A percentile compares a stretch with the other conserved stretches of the same genome.
phyloP scores from a whole-genome alignment of 1,139 yeast species.

The Wickerhamomyces sp. region DNA sequence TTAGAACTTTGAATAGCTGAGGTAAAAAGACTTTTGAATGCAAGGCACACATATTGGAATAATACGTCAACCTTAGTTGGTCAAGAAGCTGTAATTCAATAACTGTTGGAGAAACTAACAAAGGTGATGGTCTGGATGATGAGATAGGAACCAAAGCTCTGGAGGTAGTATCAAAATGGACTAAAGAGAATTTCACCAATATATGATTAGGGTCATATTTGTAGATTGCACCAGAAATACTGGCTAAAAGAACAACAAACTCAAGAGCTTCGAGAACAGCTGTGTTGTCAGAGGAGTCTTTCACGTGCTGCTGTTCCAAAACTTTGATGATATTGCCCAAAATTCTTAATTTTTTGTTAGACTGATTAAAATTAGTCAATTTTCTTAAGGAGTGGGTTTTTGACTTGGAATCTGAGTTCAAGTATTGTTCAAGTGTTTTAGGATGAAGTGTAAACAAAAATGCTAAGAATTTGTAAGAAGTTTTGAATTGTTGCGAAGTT shows the following conservation, averaged over 20 bases:
- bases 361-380: conserved; percentile 13
- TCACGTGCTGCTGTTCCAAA: conserved; percentile 15
- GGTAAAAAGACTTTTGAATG: conserved; percentile 23
- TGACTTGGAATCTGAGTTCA: conserved; percentile 6
- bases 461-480: conserved; percentile 28
- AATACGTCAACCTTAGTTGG: conserved; percentile 22
- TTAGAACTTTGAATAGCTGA: conserved; percentile 16
- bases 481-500: conserved; percentile 15
- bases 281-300: conserved; percentile 23
- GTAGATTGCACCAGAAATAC: conserved; percentile 41
- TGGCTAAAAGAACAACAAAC: conserved; percentile 28
- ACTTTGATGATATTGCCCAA: conserved; percentile 34
- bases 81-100: conserved; percentile 18
- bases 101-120: conserved; percentile 12
- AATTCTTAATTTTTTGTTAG: conserved; percentile 28
- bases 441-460: conserved; percentile 29
- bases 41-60: conserved; percentile 24
- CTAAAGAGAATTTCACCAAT: conserved; percentile 38
- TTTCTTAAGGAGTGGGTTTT: conserved; percentile 16
- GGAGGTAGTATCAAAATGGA: conserved; percentile 37
- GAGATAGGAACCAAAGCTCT: conserved; percentile 27
- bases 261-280: conserved; percentile 36
- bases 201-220: conserved; percentile 44
- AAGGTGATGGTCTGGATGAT: conserved; percentile 13
- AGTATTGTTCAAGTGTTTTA: conserved; percentile 16